phyloP scores from a whole-genome alignment of 176 grass and related monocot species.

The Pharus latifolius region DNA sequence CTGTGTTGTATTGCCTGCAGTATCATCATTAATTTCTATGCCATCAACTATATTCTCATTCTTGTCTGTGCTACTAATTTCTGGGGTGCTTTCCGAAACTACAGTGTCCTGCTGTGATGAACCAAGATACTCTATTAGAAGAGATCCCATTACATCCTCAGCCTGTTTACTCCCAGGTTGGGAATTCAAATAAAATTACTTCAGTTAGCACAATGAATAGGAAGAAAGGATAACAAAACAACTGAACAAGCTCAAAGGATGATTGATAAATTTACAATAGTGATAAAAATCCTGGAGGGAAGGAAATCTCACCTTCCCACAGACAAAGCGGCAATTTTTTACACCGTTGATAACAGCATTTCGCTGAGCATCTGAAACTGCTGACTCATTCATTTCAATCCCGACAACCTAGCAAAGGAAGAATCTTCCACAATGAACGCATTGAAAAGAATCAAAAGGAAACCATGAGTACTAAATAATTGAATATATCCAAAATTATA shows the following conservation, averaged over 20 bases:
- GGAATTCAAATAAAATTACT: constrained; percentile 20
- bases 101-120: constrained; percentile 29
- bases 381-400: constrained; percentile 97
- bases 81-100: constrained; percentile 21
- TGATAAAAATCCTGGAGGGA: neutral
- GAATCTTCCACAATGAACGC: too few relatives aligned
- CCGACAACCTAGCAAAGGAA: constrained; percentile 72
- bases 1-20: neutral
- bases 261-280: neutral
- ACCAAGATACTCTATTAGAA: constrained; percentile 88
- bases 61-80: constrained; percentile 6
- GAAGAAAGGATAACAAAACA: neutral
- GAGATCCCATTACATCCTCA: constrained; percentile 71
- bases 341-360: constrained; percentile 81
- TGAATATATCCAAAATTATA: neutral
- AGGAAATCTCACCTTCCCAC: constrained; percentile 54
- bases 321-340: constrained; percentile 84
- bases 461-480: neutral
- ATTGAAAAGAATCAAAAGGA: too few relatives aligned
- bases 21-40: constrained; percentile 7
- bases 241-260: neutral
- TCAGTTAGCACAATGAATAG: neutral
- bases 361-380: constrained; percentile 77
- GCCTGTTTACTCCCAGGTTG: constrained; percentile 45
- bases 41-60: constrained; percentile 3